phyloP scores from a whole-genome alignment of 768 basidiomycete species.

The Suillus subalutaceus region DNA sequence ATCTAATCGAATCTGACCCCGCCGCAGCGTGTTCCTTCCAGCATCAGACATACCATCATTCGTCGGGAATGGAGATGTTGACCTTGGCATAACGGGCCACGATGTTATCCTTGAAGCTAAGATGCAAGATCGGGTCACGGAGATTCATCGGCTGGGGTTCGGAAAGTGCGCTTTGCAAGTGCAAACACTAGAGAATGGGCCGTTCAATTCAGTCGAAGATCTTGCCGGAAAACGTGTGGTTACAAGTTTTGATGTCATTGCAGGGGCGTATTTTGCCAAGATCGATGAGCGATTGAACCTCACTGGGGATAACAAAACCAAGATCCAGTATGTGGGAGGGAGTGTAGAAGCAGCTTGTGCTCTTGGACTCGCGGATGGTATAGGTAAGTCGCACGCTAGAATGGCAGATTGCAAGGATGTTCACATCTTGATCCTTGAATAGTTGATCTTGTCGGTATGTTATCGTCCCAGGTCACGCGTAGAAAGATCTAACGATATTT shows the following conservation, averaged over 20 bases:
- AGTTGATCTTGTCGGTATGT: constrained; percentile 93
- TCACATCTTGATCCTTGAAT: constrained; percentile 12
- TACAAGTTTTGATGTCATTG: constrained; percentile 92
- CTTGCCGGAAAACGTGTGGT: constrained; percentile 92
- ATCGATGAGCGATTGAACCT: constrained; percentile 60
- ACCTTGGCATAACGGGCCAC: constrained; percentile 97
- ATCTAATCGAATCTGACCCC: not conserved
- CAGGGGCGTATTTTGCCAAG: constrained; percentile 72
- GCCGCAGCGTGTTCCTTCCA: constrained; percentile 87
- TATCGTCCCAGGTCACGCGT: constrained; percentile 29
- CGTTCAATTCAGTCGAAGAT: constrained; percentile 72
- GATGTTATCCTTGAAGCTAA: constrained; percentile 93
- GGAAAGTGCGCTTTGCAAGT: constrained; percentile 90
- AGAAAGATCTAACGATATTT: constrained; percentile 2
- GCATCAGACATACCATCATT: constrained; percentile 98
- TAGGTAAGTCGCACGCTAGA: constrained; percentile 57
- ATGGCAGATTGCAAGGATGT: constrained; percentile 5
- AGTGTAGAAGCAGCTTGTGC: constrained; percentile 99
- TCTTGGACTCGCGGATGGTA: constrained; percentile 94
- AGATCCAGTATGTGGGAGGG: constrained; percentile 94
- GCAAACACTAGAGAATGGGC: constrained; percentile 81
- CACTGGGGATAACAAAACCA: constrained; percentile 62
- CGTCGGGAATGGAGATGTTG: constrained; percentile 96
- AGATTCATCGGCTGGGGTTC: constrained; percentile 84
- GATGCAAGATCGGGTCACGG: constrained; percentile 77